These are phyloP conservation scores for Pseudocercospora cruenta DNA, from an alignment of 2,329 filamentous ascomycete species.

Conservation along the genomic window DNA sequence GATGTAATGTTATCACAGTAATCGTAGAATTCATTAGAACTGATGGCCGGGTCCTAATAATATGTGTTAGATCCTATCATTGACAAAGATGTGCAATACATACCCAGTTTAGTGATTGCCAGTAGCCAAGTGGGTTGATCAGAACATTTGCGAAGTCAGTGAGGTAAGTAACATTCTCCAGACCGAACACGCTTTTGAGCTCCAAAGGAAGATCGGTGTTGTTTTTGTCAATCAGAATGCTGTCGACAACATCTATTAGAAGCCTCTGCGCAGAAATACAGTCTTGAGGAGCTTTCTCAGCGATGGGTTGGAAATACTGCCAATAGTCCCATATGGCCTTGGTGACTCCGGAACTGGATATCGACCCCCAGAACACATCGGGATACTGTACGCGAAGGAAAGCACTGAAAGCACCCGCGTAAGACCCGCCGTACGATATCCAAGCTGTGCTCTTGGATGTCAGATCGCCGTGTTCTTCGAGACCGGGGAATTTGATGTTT, in stretches of 20 bases:
- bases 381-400: conserved; percentile 78
- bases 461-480: conserved; percentile 66
- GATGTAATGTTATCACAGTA: conserved; percentile 63
- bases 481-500: conserved; percentile 70
- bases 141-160: conserved; percentile 56
- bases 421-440: conserved; percentile 82
- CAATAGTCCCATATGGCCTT: conserved; percentile 74
- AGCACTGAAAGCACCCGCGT: conserved; percentile 78
- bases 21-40: conserved; percentile 52
- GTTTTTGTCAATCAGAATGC: conserved; percentile 57
- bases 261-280: conserved; percentile 70
- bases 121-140: conserved; percentile 44
- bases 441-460: conserved; percentile 69
- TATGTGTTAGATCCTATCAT: background rate
- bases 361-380: conserved; percentile 75
- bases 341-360: conserved; percentile 77
- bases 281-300: conserved; percentile 59
- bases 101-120: conserved; percentile 63
- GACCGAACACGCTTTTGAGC: conserved; percentile 59
- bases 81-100: background rate
- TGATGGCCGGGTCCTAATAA: conserved; percentile 54
- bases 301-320: conserved; percentile 64
- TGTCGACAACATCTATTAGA: conserved; percentile 62
- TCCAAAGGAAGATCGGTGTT: conserved; percentile 44
- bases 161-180: conserved; percentile 53